Base-by-base conservation (phyloP, 495 filamentous ascomycete species). In the Podospora tetraspora region DNA sequence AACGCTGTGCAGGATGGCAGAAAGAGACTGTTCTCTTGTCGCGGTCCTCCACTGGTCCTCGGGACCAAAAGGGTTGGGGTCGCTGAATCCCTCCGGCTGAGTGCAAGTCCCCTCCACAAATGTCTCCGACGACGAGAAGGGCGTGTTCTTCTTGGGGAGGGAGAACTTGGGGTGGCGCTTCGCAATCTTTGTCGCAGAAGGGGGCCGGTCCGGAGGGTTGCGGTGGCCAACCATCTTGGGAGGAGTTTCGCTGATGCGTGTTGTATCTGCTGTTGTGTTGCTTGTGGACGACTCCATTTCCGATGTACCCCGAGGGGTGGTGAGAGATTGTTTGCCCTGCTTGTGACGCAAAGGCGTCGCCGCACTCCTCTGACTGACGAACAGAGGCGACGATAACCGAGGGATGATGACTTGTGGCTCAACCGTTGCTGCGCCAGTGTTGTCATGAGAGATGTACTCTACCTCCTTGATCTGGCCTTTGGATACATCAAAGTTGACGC, bases 11-110 rank as follows among this genome's bases (percentile, higher is more conserved):
- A 72, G 9, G 21, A 75, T 58, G 2, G 37, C 61, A 7, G 66
- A 68, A 8, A 59, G 65, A 16, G 68, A 65, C 56, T 69, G 62
- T 29, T 70, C 69, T 4, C 56, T 63, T 5, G 70, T 65, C 1
- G 43, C 69, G 13, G 65, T 30, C 22, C 58, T 70, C 71, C 72
- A 71, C 4, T 69, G 27, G 12, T 69, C 61, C 24, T 68, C 68
- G 4, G 68, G 64, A 6, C 2, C 22, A 7, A 24, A 3, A 8
- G 19, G 11, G 11, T 23, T 37, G 6, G 27, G n/a, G 58, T 37
- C 25, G 19, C 24, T 32, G 1, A 25, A 29, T 0, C 23, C 37
- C 4, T 19, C 23, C 16, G 23, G 27, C n/a, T 32, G 27, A 21
- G n/a, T 32, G 19, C 27, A 29, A 30, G 27, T 21, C 29, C 27